Percentiles rank a stretch among this genome's conserved stretches.
Evolutionary conservation across 257 asterid genomes (phyloP).

Genomic region (Vinca minor): DNA sequence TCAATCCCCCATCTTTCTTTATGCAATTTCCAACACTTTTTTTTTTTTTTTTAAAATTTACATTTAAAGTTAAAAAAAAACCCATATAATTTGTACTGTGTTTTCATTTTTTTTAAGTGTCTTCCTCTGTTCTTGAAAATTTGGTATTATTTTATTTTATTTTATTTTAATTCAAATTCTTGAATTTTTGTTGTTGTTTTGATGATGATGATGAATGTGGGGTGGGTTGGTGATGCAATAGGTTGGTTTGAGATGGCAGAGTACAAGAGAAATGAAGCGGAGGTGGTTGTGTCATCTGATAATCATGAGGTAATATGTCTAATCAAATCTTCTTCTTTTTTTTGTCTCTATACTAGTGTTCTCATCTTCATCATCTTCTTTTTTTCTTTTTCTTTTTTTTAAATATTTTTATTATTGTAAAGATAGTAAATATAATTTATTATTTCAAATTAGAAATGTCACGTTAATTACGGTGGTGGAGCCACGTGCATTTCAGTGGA

Average conservation of each 20-base stretch:
- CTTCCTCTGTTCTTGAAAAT: neutral
- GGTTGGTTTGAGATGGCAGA: conserved; percentile 21
- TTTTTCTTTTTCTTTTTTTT: neutral
- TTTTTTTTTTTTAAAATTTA: neutral
- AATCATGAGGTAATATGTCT: conserved; percentile 21
- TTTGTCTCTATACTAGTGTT: neutral
- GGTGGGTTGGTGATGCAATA: neutral
- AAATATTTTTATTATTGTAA: too few relatives aligned
- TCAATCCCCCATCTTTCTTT: conserved; percentile 7
- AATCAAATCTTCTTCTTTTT: neutral
- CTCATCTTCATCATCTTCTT: neutral
- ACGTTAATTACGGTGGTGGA: too few relatives aligned
- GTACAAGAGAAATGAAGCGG: conserved; percentile 14
- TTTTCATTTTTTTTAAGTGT: neutral
- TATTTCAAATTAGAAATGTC: too few relatives aligned
- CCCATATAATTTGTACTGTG: neutral
- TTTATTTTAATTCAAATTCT: neutral
- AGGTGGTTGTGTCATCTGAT: conserved; percentile 13
- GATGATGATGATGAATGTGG: neutral
- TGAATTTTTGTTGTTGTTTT: neutral
- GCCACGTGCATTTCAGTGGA: too few relatives aligned
- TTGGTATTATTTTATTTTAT: neutral
- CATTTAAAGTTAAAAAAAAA: too few relatives aligned
- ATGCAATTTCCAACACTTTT: neutral
- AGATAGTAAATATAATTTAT: too few relatives aligned